Conservation (phyloP, 805 yeast species). For the Ogataea henricii region DNA sequence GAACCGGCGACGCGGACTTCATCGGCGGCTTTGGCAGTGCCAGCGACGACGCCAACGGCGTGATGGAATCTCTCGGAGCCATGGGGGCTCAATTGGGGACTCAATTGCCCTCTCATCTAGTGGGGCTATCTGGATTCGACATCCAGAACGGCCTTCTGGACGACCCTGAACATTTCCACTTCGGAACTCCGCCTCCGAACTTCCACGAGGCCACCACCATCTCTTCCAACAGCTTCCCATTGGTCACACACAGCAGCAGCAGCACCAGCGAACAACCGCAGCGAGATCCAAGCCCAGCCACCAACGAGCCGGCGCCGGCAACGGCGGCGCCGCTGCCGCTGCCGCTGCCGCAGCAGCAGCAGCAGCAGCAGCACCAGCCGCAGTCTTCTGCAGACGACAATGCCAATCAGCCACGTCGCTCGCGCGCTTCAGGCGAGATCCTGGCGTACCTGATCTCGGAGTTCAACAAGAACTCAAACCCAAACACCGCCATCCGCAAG, state of each 20-base stretch:
- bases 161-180: conserved; percentile 7
- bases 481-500: conserved; percentile 69
- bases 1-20: background rate
- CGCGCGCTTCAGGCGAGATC: conserved; percentile 62
- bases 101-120: conserved; percentile 7
- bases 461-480: conserved; percentile 73
- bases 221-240: conserved; percentile 3
- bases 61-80: conserved; percentile 1
- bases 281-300: background rate
- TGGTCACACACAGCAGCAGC: background rate
- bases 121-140: conserved; percentile 8
- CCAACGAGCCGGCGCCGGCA: background rate
- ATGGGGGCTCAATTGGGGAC: conserved; percentile 6
- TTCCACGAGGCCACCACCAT: conserved; percentile 5
- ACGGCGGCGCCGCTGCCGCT: too few relatives aligned
- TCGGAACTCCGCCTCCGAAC: conserved; percentile 2
- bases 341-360: background rate
- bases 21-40: conserved; percentile 1
- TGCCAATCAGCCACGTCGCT: conserved; percentile 30
- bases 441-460: conserved; percentile 66
- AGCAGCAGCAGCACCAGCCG: background rate
- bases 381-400: conserved; percentile 9
- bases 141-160: conserved; percentile 9
- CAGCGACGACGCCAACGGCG: conserved; percentile 2
- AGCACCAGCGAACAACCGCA: background rate